phyloP scores from a whole-genome alignment of 148 eudicot species.

The Persicaria tinctoria region DNA sequence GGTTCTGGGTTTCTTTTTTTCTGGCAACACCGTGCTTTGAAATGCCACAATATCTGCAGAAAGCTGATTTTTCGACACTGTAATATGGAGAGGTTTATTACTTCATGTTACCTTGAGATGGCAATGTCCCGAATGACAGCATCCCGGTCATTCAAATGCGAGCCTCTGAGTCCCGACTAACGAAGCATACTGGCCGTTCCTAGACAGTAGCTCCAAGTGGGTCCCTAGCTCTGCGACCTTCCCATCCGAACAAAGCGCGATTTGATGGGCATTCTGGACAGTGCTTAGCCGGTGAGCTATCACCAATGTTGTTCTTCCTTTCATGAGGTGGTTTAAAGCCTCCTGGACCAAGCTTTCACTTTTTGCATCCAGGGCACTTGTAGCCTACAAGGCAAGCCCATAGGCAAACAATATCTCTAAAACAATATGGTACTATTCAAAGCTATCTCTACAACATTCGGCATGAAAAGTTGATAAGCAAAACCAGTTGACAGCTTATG shows the following conservation, averaged over 20 bases:
- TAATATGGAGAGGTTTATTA: not conserved
- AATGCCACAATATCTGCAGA: conserved; percentile 3
- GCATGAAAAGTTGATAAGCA: not conserved
- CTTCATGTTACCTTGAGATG: conserved; percentile 1
- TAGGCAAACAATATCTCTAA: not conserved
- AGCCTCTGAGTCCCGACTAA: conserved; percentile 88
- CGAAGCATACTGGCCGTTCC: conserved; percentile 79
- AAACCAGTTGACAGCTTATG: not conserved
- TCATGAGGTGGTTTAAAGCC: conserved; percentile 84
- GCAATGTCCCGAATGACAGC: not conserved
- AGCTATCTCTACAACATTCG: not conserved
- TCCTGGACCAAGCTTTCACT: conserved; percentile 90
- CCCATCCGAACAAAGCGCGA: conserved; percentile 88
- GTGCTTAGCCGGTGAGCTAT: conserved; percentile 98
- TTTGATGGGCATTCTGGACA: conserved; percentile 96
- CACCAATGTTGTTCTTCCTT: conserved; percentile 90
- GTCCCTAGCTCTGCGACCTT: conserved; percentile 84
- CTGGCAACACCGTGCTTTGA: not conserved
- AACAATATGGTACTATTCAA: not conserved
- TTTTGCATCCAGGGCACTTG: conserved; percentile 88
- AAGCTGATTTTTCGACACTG: not conserved
- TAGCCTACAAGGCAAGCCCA: conserved; percentile 49
- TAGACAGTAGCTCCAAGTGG: conserved; percentile 60
- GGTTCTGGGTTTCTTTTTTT: not conserved
- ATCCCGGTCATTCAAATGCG: conserved; percentile 64